A percentile compares a stretch with the other conserved stretches of the same genome.
Conservation (phyloP, 495 filamentous ascomycete species). For the Aspergillus sparsus region DNA sequence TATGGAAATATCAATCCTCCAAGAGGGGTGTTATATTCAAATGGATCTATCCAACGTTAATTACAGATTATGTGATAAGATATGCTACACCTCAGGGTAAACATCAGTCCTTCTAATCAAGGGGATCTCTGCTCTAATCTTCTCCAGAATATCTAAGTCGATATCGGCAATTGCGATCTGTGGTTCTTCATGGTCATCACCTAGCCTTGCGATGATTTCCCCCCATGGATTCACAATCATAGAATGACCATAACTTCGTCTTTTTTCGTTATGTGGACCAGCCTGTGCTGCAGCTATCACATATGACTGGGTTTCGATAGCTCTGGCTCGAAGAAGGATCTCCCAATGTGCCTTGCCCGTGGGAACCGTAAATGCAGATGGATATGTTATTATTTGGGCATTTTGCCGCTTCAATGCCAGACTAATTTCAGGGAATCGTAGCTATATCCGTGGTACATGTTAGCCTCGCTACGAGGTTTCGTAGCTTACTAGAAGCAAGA, state of each 20-base stretch:
- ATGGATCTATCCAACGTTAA: not conserved
- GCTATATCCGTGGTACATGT: constrained; percentile 26
- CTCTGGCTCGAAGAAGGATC: constrained; percentile 71
- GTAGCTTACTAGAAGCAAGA: too few species aligned
- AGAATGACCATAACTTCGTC: constrained; percentile 84
- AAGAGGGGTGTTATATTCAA: too few species aligned
- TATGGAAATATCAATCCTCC: not conserved
- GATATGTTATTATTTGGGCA: constrained; percentile 81
- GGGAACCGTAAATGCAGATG: constrained; percentile 86
- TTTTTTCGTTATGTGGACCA: constrained; percentile 73
- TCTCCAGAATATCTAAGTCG: constrained; percentile 50
- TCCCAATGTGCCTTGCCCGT: constrained; percentile 90
- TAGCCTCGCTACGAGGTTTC: too few species aligned
- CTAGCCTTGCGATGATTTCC: constrained; percentile 64
- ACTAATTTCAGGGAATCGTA: constrained; percentile 80
- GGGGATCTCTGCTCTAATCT: constrained; percentile 63
- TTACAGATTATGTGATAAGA: not conserved
- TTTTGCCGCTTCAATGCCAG: constrained; percentile 64
- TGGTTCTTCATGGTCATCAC: constrained; percentile 50
- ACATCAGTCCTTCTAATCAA: constrained; percentile 62
- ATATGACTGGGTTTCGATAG: constrained; percentile 87
- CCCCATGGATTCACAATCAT: constrained; percentile 92
- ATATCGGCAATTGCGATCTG: constrained; percentile 55
- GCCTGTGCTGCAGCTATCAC: constrained; percentile 88
- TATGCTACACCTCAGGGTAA: constrained; percentile 56